Conservation (phyloP, 352 stramenopile genomes). For the Globisporangium acanthophoron region DNA sequence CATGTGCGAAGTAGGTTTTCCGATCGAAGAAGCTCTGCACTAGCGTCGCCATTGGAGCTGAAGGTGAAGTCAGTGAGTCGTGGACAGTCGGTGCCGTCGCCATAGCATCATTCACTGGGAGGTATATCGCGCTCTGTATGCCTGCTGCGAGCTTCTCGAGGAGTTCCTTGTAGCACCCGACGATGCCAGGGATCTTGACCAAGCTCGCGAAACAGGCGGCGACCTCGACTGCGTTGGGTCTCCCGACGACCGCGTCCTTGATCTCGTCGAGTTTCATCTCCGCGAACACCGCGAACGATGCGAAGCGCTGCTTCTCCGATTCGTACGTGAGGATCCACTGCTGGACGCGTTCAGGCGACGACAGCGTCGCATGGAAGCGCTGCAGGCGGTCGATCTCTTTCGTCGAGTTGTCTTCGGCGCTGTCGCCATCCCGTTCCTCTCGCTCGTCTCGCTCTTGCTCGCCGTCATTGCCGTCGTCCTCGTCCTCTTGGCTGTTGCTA, state of each 20-base stretch:
- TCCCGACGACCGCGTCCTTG: conserved; percentile 44
- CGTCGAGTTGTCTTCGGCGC: conserved; percentile 7
- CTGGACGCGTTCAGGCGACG: conserved; percentile 38
- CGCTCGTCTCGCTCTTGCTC: not conserved
- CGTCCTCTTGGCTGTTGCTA: not conserved
- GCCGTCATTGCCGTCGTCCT: not conserved
- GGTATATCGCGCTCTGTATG: conserved; percentile 56
- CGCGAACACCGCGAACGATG: conserved; percentile 72
- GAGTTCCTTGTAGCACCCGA: conserved; percentile 61
- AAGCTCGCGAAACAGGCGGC: conserved; percentile 73
- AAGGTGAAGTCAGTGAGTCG: not conserved
- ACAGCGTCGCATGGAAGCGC: conserved; percentile 31
- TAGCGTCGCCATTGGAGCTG: conserved; percentile 38
- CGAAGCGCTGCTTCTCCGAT: conserved; percentile 51
- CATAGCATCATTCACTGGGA: conserved; percentile 15
- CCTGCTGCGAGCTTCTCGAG: conserved; percentile 61
- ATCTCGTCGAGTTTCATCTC: conserved; percentile 79
- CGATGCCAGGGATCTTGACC: conserved; percentile 73
- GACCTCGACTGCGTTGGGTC: conserved; percentile 66
- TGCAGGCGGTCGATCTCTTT: conserved; percentile 31
- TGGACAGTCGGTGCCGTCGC: too few species aligned
- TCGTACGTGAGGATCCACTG: conserved; percentile 74
- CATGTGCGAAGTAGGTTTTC: conserved; percentile 66
- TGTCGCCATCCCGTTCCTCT: not conserved
- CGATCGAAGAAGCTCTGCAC: conserved; percentile 51